Conservation (phyloP, 371 early-diverging fungal genomes). For the Cokeromyces recurvatus region DNA sequence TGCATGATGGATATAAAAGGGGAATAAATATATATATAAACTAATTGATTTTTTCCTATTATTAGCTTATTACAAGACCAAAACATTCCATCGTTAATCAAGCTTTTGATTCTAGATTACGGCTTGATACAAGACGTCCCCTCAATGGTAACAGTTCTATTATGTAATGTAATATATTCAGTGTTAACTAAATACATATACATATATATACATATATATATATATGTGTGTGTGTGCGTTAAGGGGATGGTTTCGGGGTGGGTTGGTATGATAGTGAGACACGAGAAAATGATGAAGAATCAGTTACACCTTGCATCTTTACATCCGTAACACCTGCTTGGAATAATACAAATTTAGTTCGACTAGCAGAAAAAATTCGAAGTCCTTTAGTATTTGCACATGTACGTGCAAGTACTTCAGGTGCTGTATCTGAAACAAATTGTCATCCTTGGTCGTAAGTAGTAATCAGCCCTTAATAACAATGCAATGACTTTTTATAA, state of each 20-base stretch:
- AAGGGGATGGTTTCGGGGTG: constrained; percentile 85
- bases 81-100: constrained; percentile 85
- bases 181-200: too few species aligned
- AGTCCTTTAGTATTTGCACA: constrained; percentile 82
- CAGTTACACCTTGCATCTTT: constrained; percentile 73
- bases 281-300: constrained; percentile 22
- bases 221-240: too few species aligned
- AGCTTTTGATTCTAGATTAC: constrained; percentile 68
- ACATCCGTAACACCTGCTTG: constrained; percentile 86
- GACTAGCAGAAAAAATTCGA: constrained; percentile 78
- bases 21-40: too few species aligned
- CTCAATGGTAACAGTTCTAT: constrained; percentile 65
- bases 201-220: too few species aligned
- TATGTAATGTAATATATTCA: too few species aligned
- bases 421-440: constrained; percentile 78
- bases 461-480: neutral
- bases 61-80: constrained; percentile 64
- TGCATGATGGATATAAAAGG: too few species aligned
- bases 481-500: neutral
- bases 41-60: too few species aligned
- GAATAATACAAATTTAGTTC: constrained; percentile 77
- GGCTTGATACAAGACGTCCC: constrained; percentile 59
- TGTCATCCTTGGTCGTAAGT: constrained; percentile 75
- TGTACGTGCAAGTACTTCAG: constrained; percentile 79
- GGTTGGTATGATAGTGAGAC: constrained; percentile 67